Evolutionary conservation across 1,139 yeast species (phyloP), one percentile per base, ranked within the genome.

Genomic region (Groenewaldozyma auringiensis): DNA sequence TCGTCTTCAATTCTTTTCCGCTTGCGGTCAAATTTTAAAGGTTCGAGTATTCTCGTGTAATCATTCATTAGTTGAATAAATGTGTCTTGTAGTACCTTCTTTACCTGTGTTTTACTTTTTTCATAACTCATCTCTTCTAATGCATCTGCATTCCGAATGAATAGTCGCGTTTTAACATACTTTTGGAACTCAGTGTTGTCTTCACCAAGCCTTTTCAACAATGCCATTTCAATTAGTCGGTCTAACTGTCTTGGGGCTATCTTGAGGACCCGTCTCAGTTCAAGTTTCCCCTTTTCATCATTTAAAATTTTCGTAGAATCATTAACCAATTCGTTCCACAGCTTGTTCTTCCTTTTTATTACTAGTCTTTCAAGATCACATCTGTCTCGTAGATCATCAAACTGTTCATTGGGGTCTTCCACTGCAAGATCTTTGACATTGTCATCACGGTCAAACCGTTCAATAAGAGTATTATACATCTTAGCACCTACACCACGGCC

Each of bases 401-500:
- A 92, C 38, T 80, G 79, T 62, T 89, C 96, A 59, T 84, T 86
- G 2, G 98, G 98, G 61, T 94, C 98, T 62, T 92, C 98, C 8
- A 94, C 89, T 0, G 92, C 88, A 37, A 92, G 74, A 58, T 89
- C 95, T 35, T 69, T 66, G n/a, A 88, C 77, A 2, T 61, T 52
- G 0, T 63, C 57, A 51, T 84, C 83, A 0, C 59, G 54, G 4
- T 70, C 55, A 84, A 95, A 87, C 37, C 63, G 51, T 1, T 71
- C 66, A 47, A 75, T 71, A 4, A 92, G 65, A 1, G 72, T 54
- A 13, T 69, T 66, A 62, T 92, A 92, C 37, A 92, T 67, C 18
- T 65, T 63, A 1, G 79, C 76, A 1, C 98, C 98, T 45, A 87
- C 79, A 0, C 81, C 78, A 48, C 81, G 78, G 0, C 80, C 78